Percentiles rank a stretch among this genome's conserved stretches.
These are phyloP conservation scores for Phylloporus sp. DNA, from an alignment of 768 basidiomycete genomes.

Conservation along the genomic window DNA sequence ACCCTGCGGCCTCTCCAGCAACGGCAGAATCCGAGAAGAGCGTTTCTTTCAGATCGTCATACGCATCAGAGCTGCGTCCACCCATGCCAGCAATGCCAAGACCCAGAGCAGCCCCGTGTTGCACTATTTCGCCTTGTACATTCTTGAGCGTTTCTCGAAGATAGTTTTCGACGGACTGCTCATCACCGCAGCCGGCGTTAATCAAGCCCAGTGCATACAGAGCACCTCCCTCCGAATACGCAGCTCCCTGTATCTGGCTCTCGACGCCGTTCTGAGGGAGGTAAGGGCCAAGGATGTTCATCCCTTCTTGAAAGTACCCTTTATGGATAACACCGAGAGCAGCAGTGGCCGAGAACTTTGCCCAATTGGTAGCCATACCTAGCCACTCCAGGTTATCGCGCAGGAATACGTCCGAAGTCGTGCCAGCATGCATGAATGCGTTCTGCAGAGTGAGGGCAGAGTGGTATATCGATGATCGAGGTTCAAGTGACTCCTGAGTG, in stretches of 20 bases:
- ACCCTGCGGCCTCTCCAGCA: slow-evolving; percentile 93
- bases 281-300: slow-evolving; percentile 89
- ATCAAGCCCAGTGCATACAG: slow-evolving; percentile 92
- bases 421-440: slow-evolving; percentile 98
- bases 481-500: slow-evolving; percentile 77
- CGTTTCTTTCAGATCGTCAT: slow-evolving; percentile 84
- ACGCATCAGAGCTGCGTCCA: slow-evolving; percentile 80
- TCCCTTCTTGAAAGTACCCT: slow-evolving; percentile 90
- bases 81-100: slow-evolving; percentile 97
- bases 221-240: slow-evolving; percentile 95
- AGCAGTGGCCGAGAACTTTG: slow-evolving; percentile 96
- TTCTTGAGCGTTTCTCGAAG: slow-evolving; percentile 74
- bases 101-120: slow-evolving; percentile 95
- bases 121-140: slow-evolving; percentile 80
- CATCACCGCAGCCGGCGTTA: slow-evolving; percentile 83
- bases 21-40: slow-evolving; percentile 94
- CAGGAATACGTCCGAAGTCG: slow-evolving; percentile 89
- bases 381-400: slow-evolving; percentile 98
- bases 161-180: slow-evolving; percentile 63
- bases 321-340: slow-evolving; percentile 97
- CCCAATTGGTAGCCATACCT: slow-evolving; percentile 93
- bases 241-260: slow-evolving; percentile 69
- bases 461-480: slow-evolving; percentile 95
- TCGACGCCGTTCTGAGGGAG: slow-evolving; percentile 76
- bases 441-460: slow-evolving; percentile 95